Conservation (phyloP, 1,284 basidiomycete genomes). For the Leccinum pallidistipes region DNA sequence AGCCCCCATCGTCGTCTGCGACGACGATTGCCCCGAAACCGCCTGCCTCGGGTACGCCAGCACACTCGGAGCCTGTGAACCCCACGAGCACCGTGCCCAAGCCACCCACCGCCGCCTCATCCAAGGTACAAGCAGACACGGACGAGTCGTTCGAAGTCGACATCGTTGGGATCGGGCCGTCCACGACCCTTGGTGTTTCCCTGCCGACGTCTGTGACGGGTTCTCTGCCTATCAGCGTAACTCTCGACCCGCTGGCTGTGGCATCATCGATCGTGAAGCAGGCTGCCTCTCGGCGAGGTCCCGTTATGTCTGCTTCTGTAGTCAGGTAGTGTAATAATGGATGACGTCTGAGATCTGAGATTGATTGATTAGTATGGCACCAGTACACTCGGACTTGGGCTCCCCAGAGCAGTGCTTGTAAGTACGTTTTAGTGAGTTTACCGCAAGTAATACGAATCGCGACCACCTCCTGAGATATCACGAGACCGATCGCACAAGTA, state of each 20-base stretch:
- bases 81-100: background rate
- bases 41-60: slow-evolving; percentile 6
- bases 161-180: slow-evolving; percentile 17
- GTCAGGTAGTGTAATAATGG: background rate
- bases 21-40: slow-evolving; percentile 3
- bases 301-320: background rate
- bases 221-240: slow-evolving; percentile 3
- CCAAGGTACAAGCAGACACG: background rate
- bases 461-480: background rate
- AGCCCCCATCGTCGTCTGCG: slow-evolving; percentile 7
- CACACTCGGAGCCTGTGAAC: slow-evolving; percentile 7
- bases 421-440: background rate
- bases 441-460: background rate
- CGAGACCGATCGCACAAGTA: background rate
- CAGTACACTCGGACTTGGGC: background rate
- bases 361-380: background rate
- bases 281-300: background rate
- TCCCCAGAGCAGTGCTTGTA: no score
- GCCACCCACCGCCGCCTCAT: background rate
- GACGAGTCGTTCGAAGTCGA: slow-evolving; percentile 24
- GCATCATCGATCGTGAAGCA: slow-evolving; percentile 27
- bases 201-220: slow-evolving; percentile 14
- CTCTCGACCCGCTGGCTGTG: slow-evolving; percentile 23
- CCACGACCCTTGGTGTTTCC: slow-evolving; percentile 12
- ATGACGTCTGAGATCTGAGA: background rate